These are phyloP conservation scores for Yueomyces sp. DNA, from an alignment of 805 yeast species.

Conservation along the genomic window DNA sequence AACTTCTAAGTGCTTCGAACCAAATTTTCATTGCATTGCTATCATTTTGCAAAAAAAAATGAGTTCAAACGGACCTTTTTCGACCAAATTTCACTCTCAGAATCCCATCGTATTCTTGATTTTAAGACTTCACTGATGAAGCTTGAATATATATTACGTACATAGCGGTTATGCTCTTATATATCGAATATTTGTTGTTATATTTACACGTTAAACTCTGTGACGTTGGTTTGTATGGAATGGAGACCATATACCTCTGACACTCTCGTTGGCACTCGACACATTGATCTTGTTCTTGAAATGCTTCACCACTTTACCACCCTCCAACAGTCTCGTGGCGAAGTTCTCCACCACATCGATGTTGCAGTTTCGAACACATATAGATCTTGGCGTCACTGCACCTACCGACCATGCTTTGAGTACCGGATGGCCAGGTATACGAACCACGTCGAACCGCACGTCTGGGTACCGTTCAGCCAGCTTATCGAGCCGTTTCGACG, in stretches of 20 bases:
- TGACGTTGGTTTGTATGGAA: constrained; percentile 39
- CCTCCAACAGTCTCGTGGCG: constrained; percentile 46
- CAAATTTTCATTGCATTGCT: too few relatives aligned
- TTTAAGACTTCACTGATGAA: too few relatives aligned
- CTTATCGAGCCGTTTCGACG: constrained; percentile 32
- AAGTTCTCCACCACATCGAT: constrained; percentile 50
- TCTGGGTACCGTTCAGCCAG: constrained; percentile 51
- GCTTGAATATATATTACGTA: too few relatives aligned
- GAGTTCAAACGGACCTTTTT: too few relatives aligned
- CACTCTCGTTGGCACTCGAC: constrained; percentile 63
- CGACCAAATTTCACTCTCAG: too few relatives aligned
- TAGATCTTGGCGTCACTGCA: constrained; percentile 29
- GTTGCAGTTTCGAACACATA: constrained; percentile 67
- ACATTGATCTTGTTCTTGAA: constrained; percentile 64
- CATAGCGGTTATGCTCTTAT: too few relatives aligned
- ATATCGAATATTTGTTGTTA: too few relatives aligned
- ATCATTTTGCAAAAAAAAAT: too few relatives aligned
- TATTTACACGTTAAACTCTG: constrained; percentile 5
- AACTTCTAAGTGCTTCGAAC: too few relatives aligned
- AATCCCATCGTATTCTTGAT: too few relatives aligned
- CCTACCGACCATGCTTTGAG: constrained; percentile 43
- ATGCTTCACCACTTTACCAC: constrained; percentile 50
- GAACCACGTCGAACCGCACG: constrained; percentile 57
- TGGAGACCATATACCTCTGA: constrained; percentile 98
- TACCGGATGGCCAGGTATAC: constrained; percentile 76